Conservation (phyloP, 78 protist species). For the Cavenderia fasciculata region DNA sequence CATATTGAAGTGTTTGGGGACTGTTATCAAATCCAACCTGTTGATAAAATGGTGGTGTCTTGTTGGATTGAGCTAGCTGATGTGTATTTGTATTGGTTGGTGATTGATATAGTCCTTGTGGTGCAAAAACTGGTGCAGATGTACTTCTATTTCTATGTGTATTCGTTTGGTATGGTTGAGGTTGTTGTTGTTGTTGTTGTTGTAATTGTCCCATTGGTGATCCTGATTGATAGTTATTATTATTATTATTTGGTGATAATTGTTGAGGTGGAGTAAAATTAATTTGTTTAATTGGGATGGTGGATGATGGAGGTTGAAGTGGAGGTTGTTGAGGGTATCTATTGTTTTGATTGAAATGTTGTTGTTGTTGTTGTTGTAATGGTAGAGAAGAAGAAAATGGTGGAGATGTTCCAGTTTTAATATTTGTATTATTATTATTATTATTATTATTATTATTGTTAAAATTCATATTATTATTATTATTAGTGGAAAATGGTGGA, state of each 20-base stretch:
- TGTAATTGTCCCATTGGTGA: not conserved
- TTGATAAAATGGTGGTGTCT: slow-evolving; percentile 25
- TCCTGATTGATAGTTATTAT: not conserved
- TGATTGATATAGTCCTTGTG: not conserved
- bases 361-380: slow-evolving; percentile 6
- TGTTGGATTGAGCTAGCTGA: too few species aligned
- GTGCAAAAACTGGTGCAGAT: slow-evolving; percentile 13
- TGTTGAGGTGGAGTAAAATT: not conserved
- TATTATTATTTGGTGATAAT: not conserved
- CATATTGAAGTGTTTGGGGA: too few species aligned
- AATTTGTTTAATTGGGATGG: too few species aligned
- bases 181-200: slow-evolving; percentile 2
- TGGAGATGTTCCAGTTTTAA: not conserved
- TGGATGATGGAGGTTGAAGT: not conserved
- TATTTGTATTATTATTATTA: not conserved
- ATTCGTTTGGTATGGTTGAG: not conserved
- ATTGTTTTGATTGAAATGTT: not conserved
- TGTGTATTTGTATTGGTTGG: not conserved
- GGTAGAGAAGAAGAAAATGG: not conserved
- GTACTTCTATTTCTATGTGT: slow-evolving; percentile 7
- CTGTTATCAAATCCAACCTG: slow-evolving; percentile 5
- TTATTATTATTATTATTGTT: not conserved
- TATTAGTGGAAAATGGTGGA: not conserved
- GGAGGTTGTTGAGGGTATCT: not conserved
- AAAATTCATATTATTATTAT: not conserved